These are phyloP conservation scores for Raphanus hybrid DNA, from an alignment of 441 rosid species.

Conservation along the genomic window DNA sequence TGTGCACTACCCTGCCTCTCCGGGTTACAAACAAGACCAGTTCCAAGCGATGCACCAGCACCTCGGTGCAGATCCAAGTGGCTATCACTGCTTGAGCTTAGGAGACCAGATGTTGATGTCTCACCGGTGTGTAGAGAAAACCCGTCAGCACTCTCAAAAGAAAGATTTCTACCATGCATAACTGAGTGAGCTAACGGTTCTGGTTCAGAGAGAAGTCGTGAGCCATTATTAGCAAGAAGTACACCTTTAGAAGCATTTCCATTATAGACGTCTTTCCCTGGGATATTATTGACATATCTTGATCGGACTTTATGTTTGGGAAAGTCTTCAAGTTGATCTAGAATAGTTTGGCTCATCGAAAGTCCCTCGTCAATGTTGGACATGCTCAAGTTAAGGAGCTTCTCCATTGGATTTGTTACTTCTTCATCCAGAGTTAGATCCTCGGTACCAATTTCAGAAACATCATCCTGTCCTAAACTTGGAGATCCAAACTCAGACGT, in stretches of 20 bases:
- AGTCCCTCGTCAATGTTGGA: slow-evolving; percentile 88
- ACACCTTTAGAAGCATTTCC: slow-evolving; percentile 57
- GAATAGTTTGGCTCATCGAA: slow-evolving; percentile 81
- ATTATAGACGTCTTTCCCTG: slow-evolving; percentile 49
- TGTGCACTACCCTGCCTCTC: slow-evolving; percentile 62
- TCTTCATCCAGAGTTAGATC: slow-evolving; percentile 68
- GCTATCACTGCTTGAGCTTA: slow-evolving; percentile 65
- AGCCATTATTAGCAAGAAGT: slow-evolving; percentile 53
- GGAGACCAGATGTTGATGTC: slow-evolving; percentile 59
- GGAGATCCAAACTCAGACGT: slow-evolving; percentile 92
- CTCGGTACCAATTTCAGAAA: slow-evolving; percentile 65
- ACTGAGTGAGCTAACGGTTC: slow-evolving; percentile 53
- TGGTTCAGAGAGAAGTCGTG: slow-evolving; percentile 61
- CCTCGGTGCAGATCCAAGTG: slow-evolving; percentile 57
- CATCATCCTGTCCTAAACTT: slow-evolving; percentile 62
- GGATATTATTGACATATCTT: slow-evolving; percentile 52
- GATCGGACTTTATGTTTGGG: slow-evolving; percentile 62
- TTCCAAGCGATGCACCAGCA: slow-evolving; percentile 49
- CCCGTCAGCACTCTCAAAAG: slow-evolving; percentile 75
- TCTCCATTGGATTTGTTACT: slow-evolving; percentile 66
- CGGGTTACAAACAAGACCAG: slow-evolving; percentile 46
- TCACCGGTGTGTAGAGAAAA: slow-evolving; percentile 69
- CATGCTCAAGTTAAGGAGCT: slow-evolving; percentile 74
- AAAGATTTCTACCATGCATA: slow-evolving; percentile 69
- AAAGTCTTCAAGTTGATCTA: slow-evolving; percentile 84